Evolutionary conservation across 371 early-diverging fungal species (phyloP), one percentile per base, ranked within the genome.

Genomic region (Mortierella sp.): DNA sequence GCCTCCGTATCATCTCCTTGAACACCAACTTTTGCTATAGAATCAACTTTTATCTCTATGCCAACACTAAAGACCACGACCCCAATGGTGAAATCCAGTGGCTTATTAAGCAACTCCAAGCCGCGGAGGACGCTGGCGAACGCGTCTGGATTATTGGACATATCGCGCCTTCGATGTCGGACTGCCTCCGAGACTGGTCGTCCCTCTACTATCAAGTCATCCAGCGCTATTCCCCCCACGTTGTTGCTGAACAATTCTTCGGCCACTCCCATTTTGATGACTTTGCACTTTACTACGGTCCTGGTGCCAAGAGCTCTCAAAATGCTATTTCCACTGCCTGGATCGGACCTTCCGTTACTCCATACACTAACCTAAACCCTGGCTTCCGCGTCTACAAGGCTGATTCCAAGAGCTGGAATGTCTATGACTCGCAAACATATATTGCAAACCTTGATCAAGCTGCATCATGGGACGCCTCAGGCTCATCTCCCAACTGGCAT

Each of bases 11-110:
- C 42, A 87, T 90, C 66, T 87, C 89, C 34, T 71, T 90, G n/a
- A 90, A 90, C 60, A 90, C 88, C 29, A 90, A 89, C 70, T 90
- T 89, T 59, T 90, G 90, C 72, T 90, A 90, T 56, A 85, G 72
- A 13, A 34, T 86, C 54, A 89, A 90, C 78, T 87, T 79, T 23
- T 56, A 73, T 29, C 60, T 75, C 7, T 83, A 70, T n/a, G 68
- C 37, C 49, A 40, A 76, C 31, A 40, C 61, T 19, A 63, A 40
- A 57, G 66, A 65, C 55, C 59, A 83, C 71, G 90, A 90, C 54
- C 90, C 90, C 13, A 83, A 86, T 70, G 86, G 85, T 51, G 76
- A 87, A 15, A 68, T 90, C 56, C 64, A 73, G 10, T 90, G 90
- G 90, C 61, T 90, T 12, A 71, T 90, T 3, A 49, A 68, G 19